These are phyloP conservation scores for Tulasnella calospora DNA, from an alignment of 768 basidiomycete genomes.

Conservation along the genomic window DNA sequence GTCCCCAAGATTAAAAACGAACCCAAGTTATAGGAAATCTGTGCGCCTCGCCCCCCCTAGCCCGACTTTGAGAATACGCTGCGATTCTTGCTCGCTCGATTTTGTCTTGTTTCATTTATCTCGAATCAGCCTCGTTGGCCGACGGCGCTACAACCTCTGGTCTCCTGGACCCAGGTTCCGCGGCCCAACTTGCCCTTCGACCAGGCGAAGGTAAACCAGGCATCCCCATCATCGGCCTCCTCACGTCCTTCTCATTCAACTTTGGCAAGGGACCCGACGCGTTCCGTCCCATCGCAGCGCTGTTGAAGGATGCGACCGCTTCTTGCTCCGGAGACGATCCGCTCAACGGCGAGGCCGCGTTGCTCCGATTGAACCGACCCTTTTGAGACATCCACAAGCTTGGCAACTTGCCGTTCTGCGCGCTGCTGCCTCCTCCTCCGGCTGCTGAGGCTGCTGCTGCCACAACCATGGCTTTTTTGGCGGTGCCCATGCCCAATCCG, in stretches of 20 bases:
- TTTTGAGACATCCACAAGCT: slow-evolving; percentile 19
- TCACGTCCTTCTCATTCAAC: neutral
- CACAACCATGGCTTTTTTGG: neutral
- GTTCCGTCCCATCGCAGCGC: neutral
- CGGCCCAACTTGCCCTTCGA: neutral
- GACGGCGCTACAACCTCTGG: neutral
- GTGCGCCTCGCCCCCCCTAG: neutral
- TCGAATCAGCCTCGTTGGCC: neutral
- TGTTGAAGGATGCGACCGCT: neutral
- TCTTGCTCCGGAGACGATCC: neutral
- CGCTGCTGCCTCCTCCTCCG: neutral
- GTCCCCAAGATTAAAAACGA: neutral
- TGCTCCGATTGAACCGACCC: neutral
- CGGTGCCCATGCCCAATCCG: neutral
- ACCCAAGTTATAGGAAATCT: neutral
- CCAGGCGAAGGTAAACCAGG: neutral
- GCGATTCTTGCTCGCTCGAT: neutral
- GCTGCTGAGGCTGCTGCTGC: too few relatives aligned
- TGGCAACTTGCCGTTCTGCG: slow-evolving; percentile 2
- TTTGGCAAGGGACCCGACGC: neutral
- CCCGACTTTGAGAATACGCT: neutral
- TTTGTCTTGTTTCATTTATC: neutral
- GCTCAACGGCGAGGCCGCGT: neutral
- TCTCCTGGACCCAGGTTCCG: neutral
- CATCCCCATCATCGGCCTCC: neutral